phyloP scores from a whole-genome alignment of 83 land plant species.

The Diphasiastrum complanatum region DNA sequence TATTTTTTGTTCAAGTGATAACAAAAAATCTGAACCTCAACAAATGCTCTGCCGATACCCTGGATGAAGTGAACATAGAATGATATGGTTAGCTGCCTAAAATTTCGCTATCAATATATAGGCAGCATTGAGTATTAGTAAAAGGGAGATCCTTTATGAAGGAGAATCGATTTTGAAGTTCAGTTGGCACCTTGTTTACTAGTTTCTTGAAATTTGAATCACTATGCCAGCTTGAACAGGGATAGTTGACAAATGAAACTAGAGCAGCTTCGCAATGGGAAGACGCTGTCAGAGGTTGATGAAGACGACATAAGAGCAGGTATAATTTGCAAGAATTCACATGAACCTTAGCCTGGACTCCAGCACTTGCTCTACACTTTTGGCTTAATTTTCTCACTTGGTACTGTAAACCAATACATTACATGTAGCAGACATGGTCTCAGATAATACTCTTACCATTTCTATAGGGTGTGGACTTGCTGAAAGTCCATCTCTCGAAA shows the following conservation, averaged over 20 bases:
- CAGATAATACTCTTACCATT: not conserved
- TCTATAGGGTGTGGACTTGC: slow-evolving; percentile 47
- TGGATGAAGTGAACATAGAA: too few relatives aligned
- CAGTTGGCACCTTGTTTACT: not conserved
- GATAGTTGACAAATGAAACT: slow-evolving; percentile 66
- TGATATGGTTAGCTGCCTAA: too few relatives aligned
- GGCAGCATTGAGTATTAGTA: too few relatives aligned
- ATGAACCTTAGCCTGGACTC: not conserved
- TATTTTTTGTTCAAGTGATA: too few relatives aligned
- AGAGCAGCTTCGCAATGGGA: slow-evolving; percentile 61
- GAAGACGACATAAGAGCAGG: slow-evolving; percentile 32
- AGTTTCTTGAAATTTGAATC: too few relatives aligned
- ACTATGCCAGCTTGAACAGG: slow-evolving; percentile 75
- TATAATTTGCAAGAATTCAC: slow-evolving; percentile 11
- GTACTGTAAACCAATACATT: not conserved
- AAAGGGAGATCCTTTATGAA: too few relatives aligned
- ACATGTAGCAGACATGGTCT: not conserved
- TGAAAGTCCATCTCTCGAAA: slow-evolving; percentile 48
- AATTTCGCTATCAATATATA: too few relatives aligned
- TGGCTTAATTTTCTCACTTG: not conserved
- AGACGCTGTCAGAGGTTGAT: slow-evolving; percentile 66
- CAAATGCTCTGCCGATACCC: too few relatives aligned
- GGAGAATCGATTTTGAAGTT: not conserved
- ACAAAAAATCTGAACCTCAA: too few relatives aligned
- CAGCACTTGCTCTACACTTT: not conserved